Conservation (phyloP, 2,329 filamentous ascomycete species). For the Diplodia sapinea region DNA sequence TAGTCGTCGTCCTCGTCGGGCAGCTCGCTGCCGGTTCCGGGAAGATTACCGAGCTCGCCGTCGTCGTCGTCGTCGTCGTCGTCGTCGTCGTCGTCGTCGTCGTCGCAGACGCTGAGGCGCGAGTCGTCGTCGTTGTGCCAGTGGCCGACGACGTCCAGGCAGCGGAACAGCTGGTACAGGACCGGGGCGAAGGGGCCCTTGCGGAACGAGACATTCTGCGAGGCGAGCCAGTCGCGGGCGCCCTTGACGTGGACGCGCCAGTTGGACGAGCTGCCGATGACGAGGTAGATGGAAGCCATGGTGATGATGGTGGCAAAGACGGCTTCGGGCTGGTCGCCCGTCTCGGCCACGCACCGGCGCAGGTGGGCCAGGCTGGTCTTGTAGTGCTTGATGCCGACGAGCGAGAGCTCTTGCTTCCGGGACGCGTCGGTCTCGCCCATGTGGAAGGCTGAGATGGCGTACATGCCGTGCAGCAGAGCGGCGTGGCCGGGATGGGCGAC, state of each 20-base stretch:
- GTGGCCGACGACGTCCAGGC: slow-evolving; percentile 22
- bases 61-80: neutral
- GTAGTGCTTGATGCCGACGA: slow-evolving; percentile 28
- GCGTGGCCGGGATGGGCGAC: slow-evolving; percentile 17
- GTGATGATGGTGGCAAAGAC: slow-evolving; percentile 29
- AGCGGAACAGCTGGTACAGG: slow-evolving; percentile 30
- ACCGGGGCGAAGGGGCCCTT: slow-evolving; percentile 17
- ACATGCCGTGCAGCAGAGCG: slow-evolving; percentile 24
- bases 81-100: slow-evolving; percentile 5
- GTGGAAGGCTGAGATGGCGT: slow-evolving; percentile 28
- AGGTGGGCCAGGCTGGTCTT: slow-evolving; percentile 21
- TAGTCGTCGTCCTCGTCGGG: slow-evolving; percentile 7
- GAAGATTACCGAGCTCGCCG: neutral
- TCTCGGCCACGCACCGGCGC: slow-evolving; percentile 15
- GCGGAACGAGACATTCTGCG: neutral
- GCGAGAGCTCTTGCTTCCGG: neutral
- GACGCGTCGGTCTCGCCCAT: slow-evolving; percentile 18
- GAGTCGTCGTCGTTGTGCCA: slow-evolving; percentile 19
- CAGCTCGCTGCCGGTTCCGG: neutral
- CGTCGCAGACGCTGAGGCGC: neutral
- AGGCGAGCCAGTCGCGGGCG: slow-evolving; percentile 24
- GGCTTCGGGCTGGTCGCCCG: slow-evolving; percentile 11
- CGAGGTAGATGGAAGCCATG: slow-evolving; percentile 20
- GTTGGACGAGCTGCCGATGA: slow-evolving; percentile 24
- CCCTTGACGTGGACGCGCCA: slow-evolving; percentile 30